Evolutionary conservation across 2,329 filamentous ascomycete species (phyloP), one percentile per base, ranked within the genome.

Genomic region (Colletotrichum cereale): DNA sequence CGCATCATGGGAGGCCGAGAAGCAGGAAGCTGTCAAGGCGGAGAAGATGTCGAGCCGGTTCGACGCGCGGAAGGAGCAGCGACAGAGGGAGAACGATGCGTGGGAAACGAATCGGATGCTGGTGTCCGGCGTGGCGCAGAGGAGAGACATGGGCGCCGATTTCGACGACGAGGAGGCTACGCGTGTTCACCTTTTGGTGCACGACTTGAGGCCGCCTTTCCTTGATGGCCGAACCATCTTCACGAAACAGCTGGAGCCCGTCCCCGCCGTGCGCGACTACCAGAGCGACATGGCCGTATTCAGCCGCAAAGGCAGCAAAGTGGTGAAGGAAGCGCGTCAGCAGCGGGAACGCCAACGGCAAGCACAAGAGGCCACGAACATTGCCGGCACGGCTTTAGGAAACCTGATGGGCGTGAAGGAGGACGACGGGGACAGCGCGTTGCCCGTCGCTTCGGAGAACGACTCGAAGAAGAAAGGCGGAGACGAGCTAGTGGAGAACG

Each of bases 61-160:
- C 77, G 88, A 85, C 65, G 92, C 92, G 55, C 88, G 93, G 62
- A 91, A 92, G 72, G 87, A 94, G 69, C 94, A 97, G 82, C 93
- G 95, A 76, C 94, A 97, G 80, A 95, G 93, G 79, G 96, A 99
- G 79, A 95, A 96, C 53, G 96, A 99, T 82, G 96, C 95, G 0
- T 99, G 96, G 96, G 97, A 99, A 82, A 96, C 96, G 21, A 99
- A 99, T 80, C 93, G 96, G 71, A 98, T 99, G 96, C 87, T 99
- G 72, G 96, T 95, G 1, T 98, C 95, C 26, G 96, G 96, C 67
- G 95, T 99, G 24, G 96, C 96, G 24, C 97, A 99, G 81, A 87
- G 96, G 78, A 87, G 94, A 75, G 93, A 96, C 77, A 90, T 94
- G 79, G 91, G 91, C 31, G 88, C 89, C 58, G 94, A 96, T 78